phyloP scores from a whole-genome alignment of 768 basidiomycete genomes.

The Suillus paluster region DNA sequence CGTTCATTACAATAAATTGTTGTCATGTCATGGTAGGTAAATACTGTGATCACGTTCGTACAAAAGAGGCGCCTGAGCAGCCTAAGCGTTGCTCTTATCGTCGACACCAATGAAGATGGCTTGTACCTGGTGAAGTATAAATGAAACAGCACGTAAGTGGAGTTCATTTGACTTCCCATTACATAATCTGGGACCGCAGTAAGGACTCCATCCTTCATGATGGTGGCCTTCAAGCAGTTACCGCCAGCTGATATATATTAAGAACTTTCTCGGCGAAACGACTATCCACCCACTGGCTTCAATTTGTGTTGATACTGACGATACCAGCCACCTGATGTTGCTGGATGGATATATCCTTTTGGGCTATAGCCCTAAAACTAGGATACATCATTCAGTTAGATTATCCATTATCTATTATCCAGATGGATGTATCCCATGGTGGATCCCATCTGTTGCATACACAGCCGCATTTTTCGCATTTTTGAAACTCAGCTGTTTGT shows the following conservation, averaged over 20 bases:
- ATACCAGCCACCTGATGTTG: too few species aligned
- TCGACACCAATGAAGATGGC: slow-evolving; percentile 16
- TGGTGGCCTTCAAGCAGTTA: slow-evolving; percentile 54
- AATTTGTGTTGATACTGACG: slow-evolving; percentile 77
- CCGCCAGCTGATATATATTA: slow-evolving; percentile 56
- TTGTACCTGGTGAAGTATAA: slow-evolving; percentile 24
- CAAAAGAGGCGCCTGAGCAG: too few species aligned
- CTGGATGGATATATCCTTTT: too few species aligned
- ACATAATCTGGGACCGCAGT: slow-evolving; percentile 61
- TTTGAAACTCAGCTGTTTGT: too few species aligned
- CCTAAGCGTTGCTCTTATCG: background rate
- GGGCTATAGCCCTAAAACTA: too few species aligned
- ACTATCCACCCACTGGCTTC: slow-evolving; percentile 59
- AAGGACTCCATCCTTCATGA: slow-evolving; percentile 44
- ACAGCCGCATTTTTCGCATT: too few species aligned
- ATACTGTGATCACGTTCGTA: background rate
- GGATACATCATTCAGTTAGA: too few species aligned
- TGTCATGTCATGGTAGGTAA: background rate
- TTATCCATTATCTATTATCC: too few species aligned
- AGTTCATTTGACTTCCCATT: too few species aligned
- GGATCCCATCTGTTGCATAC: too few species aligned
- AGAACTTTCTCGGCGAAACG: background rate
- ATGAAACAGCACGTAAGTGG: slow-evolving; percentile 37
- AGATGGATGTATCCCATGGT: too few species aligned
- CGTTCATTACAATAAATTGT: background rate